phyloP scores from a whole-genome alignment of 768 basidiomycete genomes.

The Mycena rosella region DNA sequence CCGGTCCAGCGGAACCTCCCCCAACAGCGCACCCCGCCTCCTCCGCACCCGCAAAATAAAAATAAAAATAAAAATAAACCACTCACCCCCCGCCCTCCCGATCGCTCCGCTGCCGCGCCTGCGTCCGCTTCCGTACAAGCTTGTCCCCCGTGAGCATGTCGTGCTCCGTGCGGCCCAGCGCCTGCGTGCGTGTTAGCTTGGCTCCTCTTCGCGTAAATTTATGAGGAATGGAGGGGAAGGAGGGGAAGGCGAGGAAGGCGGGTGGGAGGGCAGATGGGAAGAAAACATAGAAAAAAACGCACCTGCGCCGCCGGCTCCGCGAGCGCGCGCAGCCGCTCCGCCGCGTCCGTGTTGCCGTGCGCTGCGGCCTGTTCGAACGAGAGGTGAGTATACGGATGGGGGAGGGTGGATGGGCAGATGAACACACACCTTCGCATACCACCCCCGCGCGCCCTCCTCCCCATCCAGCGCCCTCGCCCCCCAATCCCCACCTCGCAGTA shows the following conservation, averaged over 20 bases:
- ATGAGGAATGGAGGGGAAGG: too few relatives aligned
- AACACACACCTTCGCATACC: conserved; percentile 72
- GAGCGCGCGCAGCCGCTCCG: conserved; percentile 78
- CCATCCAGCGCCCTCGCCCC: conserved; percentile 70
- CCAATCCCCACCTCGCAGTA: conserved; percentile 95
- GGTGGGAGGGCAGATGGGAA: too few relatives aligned
- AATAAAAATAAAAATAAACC: neutral
- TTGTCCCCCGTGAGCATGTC: conserved; percentile 82
- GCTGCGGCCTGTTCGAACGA: conserved; percentile 69
- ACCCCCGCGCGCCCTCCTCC: conserved; percentile 73
- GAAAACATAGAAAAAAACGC: conserved; percentile 9
- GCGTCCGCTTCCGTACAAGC: conserved; percentile 86
- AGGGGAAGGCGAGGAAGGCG: too few relatives aligned
- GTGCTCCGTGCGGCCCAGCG: conserved; percentile 85
- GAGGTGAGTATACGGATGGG: neutral
- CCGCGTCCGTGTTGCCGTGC: conserved; percentile 87
- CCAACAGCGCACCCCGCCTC: too few relatives aligned
- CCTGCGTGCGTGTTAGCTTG: conserved; percentile 16
- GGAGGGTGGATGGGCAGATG: neutral
- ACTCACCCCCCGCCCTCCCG: conserved; percentile 37
- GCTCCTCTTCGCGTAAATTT: too few relatives aligned
- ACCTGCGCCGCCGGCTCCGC: conserved; percentile 67
- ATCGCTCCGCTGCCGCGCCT: conserved; percentile 71
- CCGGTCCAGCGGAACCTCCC: too few relatives aligned
- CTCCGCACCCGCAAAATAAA: neutral